Evolutionary conservation across 129 eudicot species (phyloP), one percentile per base, ranked within the genome.

Genomic region (Sambucus nigra): DNA sequence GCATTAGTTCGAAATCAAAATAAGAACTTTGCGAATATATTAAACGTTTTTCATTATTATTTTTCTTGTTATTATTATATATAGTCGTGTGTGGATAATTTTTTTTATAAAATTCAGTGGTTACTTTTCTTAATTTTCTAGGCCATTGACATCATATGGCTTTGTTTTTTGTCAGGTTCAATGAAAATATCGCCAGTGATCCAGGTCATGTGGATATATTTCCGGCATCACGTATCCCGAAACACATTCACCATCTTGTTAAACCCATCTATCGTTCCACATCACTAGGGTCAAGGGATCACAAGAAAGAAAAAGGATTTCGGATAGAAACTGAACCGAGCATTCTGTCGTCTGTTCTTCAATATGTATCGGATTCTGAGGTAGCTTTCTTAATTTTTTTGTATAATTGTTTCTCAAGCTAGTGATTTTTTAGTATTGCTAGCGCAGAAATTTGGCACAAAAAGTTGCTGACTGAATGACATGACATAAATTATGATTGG

Each of bases 131-230:
- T n/a, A n/a, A n/a, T n/a, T n/a, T n/a, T n/a, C n/a, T n/a, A n/a
- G n/a, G n/a, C n/a, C n/a, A n/a, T n/a, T n/a, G n/a, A n/a, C n/a
- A n/a, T 35, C 9, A 35, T 35, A n/a, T 35, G 4, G 13, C 42
- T 15, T 7, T 7, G 3, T 35, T 35, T 35, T 35, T 35, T 35
- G 42, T 59, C 70, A 91, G 98, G 84, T 91, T 73, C 61, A 64
- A 73, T 69, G 84, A 83, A 72, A 91, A 91, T 72, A 82, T 91
- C 62, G 68, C 66, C 48, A 72, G 61, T 51, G 98, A 91, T 51
- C 98, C 98, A 62, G 98, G 98, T 59, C 80, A 79, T 40, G 94
- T 91, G 76, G 98, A 91, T 69, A 72, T 87, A 59, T 87, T 73
- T 79, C 95, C 95, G 59, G 81, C 87, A 17, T 81, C 88, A 32